Conservation (phyloP, 2,329 filamentous ascomycete species). For the Pseudomassariella vexata region DNA sequence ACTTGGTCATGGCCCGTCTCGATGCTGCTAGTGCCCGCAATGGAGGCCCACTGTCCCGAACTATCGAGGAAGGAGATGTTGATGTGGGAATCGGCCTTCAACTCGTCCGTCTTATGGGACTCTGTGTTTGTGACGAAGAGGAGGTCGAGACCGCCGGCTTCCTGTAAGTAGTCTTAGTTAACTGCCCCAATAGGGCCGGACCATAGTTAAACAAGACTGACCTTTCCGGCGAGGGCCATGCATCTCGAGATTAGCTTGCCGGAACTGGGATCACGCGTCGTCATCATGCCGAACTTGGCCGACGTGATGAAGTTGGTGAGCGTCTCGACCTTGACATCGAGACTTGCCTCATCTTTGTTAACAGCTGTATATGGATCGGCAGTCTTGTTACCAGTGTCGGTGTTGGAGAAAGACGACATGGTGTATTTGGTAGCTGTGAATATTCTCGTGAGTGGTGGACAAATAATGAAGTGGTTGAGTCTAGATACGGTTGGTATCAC, state of each 20-base stretch:
- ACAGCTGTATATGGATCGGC: constrained; percentile 72
- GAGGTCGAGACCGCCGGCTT: constrained; percentile 71
- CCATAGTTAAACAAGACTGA: constrained; percentile 28
- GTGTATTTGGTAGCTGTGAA: constrained; percentile 22
- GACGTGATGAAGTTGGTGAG: constrained; percentile 64
- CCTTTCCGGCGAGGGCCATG: constrained; percentile 79
- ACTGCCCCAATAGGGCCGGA: constrained; percentile 2
- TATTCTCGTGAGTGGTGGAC: too few species aligned
- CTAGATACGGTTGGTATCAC: not conserved
- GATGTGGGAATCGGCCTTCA: constrained; percentile 64
- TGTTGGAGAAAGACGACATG: constrained; percentile 51
- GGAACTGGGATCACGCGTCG: constrained; percentile 61
- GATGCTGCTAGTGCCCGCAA: constrained; percentile 68
- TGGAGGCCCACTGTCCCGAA: constrained; percentile 78
- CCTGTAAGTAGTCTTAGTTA: constrained; percentile 54
- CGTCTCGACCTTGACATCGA: constrained; percentile 72
- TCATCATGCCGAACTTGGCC: constrained; percentile 86
- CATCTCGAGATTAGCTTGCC: constrained; percentile 72
- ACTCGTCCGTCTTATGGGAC: constrained; percentile 80
- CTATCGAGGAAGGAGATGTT: constrained; percentile 77
- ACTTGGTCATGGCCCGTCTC: constrained; percentile 64
- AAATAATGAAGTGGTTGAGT: not conserved
- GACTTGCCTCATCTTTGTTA: constrained; percentile 58
- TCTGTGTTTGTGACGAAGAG: constrained; percentile 91
- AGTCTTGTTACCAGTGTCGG: constrained; percentile 55